A percentile compares a stretch with the other conserved stretches of the same genome.
Conservation (phyloP, 495 filamentous ascomycete genomes). For the Bathelium albidoporum region DNA sequence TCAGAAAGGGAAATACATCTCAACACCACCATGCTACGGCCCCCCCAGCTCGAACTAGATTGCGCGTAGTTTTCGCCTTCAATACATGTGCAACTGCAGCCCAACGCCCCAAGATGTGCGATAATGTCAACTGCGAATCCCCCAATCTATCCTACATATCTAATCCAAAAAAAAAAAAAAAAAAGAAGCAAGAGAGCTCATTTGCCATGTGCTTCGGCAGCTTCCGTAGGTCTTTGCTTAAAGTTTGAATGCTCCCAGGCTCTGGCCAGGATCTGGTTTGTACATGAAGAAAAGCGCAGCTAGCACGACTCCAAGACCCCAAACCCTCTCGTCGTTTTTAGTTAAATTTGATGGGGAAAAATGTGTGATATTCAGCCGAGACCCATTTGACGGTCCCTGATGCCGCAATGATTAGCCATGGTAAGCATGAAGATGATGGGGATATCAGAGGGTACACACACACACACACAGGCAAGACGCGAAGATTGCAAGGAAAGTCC, state of each 20-base stretch:
- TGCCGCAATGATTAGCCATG: not conserved
- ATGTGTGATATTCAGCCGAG: not conserved
- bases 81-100: not conserved
- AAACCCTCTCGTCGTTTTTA: not conserved
- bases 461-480: not conserved
- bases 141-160: constrained; percentile 4
- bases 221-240: not conserved
- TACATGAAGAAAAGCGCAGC: not conserved
- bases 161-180: not conserved
- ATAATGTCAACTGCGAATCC: not conserved
- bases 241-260: not conserved
- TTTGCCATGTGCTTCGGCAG: not conserved
- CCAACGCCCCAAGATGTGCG: not conserved
- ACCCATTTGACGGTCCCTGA: constrained; percentile 4
- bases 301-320: too few relatives aligned
- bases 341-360: not conserved
- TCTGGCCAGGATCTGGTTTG: not conserved
- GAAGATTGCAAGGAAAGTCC: not conserved
- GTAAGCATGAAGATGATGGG: not conserved
- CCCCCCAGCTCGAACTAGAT: not conserved
- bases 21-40: too few relatives aligned
- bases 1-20: too few relatives aligned
- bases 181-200: too few relatives aligned
- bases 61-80: not conserved
- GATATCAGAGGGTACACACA: not conserved